Evolutionary conservation across 352 stramenopile species (phyloP).

Genomic region (Phytopythium helicoides): DNA sequence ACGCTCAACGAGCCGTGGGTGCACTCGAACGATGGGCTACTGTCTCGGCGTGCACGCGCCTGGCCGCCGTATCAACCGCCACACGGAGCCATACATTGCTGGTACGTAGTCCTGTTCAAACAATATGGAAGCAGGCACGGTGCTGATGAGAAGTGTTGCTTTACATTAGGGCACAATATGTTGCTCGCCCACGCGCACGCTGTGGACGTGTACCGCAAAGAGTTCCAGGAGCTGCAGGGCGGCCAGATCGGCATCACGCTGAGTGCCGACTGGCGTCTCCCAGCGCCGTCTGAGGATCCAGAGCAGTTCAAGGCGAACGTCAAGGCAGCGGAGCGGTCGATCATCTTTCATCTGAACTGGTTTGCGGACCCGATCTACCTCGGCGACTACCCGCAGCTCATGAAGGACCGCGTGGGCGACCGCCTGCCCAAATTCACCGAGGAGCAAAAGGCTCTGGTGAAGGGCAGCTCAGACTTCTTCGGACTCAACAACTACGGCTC

Average conservation of each 20-base stretch:
- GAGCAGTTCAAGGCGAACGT: constrained; percentile 48
- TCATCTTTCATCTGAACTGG: constrained; percentile 89
- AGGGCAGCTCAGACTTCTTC: constrained; percentile 90
- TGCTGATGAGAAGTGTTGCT: background rate
- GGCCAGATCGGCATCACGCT: constrained; percentile 89
- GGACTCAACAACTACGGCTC: constrained; percentile 94
- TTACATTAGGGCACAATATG: constrained; percentile 65
- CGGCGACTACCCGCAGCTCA: constrained; percentile 91
- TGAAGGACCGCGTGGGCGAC: constrained; percentile 77
- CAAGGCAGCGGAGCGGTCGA: constrained; percentile 65
- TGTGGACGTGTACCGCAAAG: constrained; percentile 78
- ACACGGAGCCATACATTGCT: constrained; percentile 78
- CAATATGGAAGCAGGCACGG: background rate
- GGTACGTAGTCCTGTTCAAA: constrained; percentile 1
- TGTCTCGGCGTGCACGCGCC: constrained; percentile 85
- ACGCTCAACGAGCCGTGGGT: constrained; percentile 93
- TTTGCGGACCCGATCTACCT: constrained; percentile 89
- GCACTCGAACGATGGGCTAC: constrained; percentile 83
- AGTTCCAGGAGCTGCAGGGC: constrained; percentile 61
- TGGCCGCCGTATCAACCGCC: constrained; percentile 35
- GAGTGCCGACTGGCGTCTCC: constrained; percentile 88
- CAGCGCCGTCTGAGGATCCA: constrained; percentile 36
- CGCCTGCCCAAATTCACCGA: constrained; percentile 88
- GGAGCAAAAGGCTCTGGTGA: constrained; percentile 73
- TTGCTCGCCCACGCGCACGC: constrained; percentile 83